Evolutionary conservation across 495 filamentous ascomycete species (phyloP), one percentile per base, ranked within the genome.

Genomic region (Mytilinidion resinicola): DNA sequence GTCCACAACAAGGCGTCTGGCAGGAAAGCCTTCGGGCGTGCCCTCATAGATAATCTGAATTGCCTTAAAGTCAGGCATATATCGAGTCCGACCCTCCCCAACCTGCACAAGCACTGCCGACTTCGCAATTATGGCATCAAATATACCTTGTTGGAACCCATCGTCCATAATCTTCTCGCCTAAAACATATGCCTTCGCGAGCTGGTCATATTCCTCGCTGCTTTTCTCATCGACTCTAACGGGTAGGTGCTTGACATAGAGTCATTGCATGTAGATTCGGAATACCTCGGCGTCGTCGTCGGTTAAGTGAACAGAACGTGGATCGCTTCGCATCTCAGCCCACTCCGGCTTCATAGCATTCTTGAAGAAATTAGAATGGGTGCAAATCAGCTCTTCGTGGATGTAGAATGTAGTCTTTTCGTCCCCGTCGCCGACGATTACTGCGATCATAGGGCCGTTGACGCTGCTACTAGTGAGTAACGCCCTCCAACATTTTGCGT

Each of bases 271-370:
- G 57, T 64, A 64, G 10, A 64, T 34, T 12, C 38, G 30, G 41
- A 64, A 64, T 9, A 54, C 56, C 3, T 37, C 62, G 0, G 62
- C 52, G 15, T 56, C 53, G 30, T 60, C 57, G 6, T 57, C 57
- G 11, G 57, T 51, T 0, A 64, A 35, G 30, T 59, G 21, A 5
- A 60, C 12, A 9, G 53, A 44, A 7, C 52, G 52, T 20, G n/a
- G n/a, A n/a, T n/a, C n/a, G n/a, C 60, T 37, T 20, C 53, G 52
- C 19, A 30, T 9, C 6, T 35, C 39, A 2, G 47, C 38, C 62
- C 62, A 64, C 39, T 64, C 57, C 3, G 51, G 52, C 21, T 59
- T 64, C 62, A 60, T 60, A n/a, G 57, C 62, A 19, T 53, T 57
- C 44, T 25, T 14, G 41, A 64, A 60, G 53, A 56, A 64, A 11